These are phyloP conservation scores for Butyriboletus loyo DNA, from an alignment of 768 basidiomycete species.

Conservation along the genomic window DNA sequence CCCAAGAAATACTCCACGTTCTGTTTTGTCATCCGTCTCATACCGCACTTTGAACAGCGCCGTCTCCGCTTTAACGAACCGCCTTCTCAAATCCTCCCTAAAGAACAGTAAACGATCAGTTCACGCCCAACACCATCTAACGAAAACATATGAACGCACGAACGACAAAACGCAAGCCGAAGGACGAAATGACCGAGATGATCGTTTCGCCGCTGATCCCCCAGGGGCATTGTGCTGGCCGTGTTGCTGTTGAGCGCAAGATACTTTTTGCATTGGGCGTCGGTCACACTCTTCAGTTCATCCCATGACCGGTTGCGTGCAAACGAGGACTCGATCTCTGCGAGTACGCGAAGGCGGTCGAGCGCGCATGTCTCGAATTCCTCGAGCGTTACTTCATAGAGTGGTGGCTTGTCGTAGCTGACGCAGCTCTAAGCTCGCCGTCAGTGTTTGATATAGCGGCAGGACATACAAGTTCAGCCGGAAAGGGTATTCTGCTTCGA, in stretches of 20 bases:
- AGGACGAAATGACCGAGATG: conserved; percentile 92
- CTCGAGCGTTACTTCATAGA: conserved; percentile 87
- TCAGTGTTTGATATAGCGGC: background rate
- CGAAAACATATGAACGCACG: conserved; percentile 53
- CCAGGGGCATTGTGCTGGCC: conserved; percentile 44
- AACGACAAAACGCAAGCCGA: conserved; percentile 91
- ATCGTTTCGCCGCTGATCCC: conserved; percentile 74
- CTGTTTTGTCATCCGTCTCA: conserved; percentile 55
- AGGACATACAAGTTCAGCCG: conserved; percentile 74
- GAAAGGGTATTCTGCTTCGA: conserved; percentile 51
- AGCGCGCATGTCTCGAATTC: conserved; percentile 93
- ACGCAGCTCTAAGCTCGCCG: conserved; percentile 4
- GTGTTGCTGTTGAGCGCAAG: conserved; percentile 64
- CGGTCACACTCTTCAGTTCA: conserved; percentile 66
- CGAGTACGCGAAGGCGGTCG: conserved; percentile 80
- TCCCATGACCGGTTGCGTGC: conserved; percentile 81
- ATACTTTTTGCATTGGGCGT: conserved; percentile 67
- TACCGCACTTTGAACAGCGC: conserved; percentile 82
- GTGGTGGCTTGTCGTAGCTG: conserved; percentile 86
- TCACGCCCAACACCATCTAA: background rate
- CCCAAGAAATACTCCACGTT: conserved; percentile 61
- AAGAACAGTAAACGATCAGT: background rate
- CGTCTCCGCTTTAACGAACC: conserved; percentile 88
- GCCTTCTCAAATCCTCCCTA: conserved; percentile 85
- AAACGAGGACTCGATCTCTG: conserved; percentile 87